Percentiles rank a stretch among this genome's conserved stretches.
Evolutionary conservation across 345 rosid genomes (phyloP).

Genomic region (Gossypium sturtianum): DNA sequence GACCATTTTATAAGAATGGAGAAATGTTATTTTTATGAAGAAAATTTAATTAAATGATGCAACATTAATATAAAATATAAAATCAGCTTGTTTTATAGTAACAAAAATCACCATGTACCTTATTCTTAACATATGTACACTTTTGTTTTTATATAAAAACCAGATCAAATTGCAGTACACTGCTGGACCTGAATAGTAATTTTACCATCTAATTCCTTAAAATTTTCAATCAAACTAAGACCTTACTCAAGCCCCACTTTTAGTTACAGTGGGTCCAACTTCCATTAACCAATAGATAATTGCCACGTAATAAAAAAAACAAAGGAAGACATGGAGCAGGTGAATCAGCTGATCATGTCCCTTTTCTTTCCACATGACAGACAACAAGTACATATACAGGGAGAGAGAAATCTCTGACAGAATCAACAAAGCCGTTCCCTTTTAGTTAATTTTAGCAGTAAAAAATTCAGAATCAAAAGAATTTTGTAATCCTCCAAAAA

Average conservation of each 20-base stretch:
- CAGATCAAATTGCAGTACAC: no score
- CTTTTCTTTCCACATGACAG: conserved; percentile 18
- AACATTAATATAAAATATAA: no score
- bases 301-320: not conserved
- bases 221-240: not conserved
- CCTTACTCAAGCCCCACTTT: not conserved
- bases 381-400: not conserved
- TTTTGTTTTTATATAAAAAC: no score
- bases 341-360: not conserved
- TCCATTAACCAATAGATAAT: not conserved
- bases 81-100: no score
- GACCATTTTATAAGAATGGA: no score
- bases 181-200: no score
- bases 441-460: not conserved
- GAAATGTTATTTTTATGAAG: no score
- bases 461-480: no score
- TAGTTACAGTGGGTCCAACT: not conserved
- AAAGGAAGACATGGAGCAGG: not conserved
- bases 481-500: no score
- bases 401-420: conserved; percentile 15
- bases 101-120: no score
- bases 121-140: no score
- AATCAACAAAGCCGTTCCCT: not conserved
- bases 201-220: not conserved
- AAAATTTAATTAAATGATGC: no score